These are phyloP conservation scores for Proliferodiscus dingleyae DNA, from an alignment of 2,329 filamentous ascomycete species.

Conservation along the genomic window DNA sequence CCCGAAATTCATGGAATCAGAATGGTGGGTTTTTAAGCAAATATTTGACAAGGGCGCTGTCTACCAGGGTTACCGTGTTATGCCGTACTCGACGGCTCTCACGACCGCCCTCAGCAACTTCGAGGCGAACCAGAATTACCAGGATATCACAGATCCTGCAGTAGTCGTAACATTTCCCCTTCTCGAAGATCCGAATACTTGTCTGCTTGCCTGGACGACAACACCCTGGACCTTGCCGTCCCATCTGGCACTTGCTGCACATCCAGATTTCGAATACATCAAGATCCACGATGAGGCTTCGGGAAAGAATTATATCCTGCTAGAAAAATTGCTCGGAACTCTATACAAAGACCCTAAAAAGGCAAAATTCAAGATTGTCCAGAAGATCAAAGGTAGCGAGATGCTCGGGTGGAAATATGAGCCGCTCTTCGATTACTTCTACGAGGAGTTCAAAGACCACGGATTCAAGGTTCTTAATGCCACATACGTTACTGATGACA, in stretches of 20 bases:
- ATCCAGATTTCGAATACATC: constrained; percentile 81
- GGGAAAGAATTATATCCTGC: constrained; percentile 77
- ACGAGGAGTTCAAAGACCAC: constrained; percentile 78
- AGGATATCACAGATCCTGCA: constrained; percentile 86
- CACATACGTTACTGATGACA: constrained; percentile 81
- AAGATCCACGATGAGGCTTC: constrained; percentile 81
- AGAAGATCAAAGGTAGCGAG: constrained; percentile 74
- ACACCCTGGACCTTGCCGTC: constrained; percentile 85
- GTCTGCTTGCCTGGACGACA: constrained; percentile 82
- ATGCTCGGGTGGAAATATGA: constrained; percentile 81
- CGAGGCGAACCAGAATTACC: constrained; percentile 91
- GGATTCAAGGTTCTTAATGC: constrained; percentile 81
- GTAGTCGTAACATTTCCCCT: constrained; percentile 86
- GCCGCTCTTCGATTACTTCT: constrained; percentile 86
- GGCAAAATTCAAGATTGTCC: constrained; percentile 80
- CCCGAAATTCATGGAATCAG: constrained; percentile 88
- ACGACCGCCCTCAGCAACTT: constrained; percentile 90
- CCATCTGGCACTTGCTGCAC: constrained; percentile 69
- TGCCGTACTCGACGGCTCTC: constrained; percentile 91
- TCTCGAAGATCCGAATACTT: constrained; percentile 67
- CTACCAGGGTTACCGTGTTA: constrained; percentile 85
- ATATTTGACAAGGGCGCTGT: constrained; percentile 85
- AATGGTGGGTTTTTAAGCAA: constrained; percentile 97
- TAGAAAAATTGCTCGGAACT: constrained; percentile 75
- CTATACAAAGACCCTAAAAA: constrained; percentile 96